Base-by-base conservation (phyloP, 306 rosid species). In the Citrullus colocynthis region DNA sequence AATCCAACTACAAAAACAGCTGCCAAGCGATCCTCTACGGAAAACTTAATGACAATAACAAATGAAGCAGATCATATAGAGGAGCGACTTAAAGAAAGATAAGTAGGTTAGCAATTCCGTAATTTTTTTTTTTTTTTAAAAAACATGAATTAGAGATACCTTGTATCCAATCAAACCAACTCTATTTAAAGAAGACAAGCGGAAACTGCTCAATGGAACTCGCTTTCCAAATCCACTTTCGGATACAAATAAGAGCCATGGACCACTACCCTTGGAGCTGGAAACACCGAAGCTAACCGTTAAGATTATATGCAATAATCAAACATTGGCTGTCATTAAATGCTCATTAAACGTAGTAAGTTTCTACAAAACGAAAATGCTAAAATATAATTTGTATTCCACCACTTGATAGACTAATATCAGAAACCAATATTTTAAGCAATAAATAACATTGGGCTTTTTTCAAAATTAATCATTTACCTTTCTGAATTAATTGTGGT, bases 1-100 rank as follows among this genome's bases (percentile, higher is more conserved):
- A 92, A 92, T 61, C 98, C 99, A 37, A 92, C 99, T 52, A 89
- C 96, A 82, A 95, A 95, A 76, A 95, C 99, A 4, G 99, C 97
- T 54, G 90, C 93, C 87, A 95, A 79, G 66, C 91, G 85, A 75
- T 95, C 99, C 87, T 95, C 93, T 5, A 84, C 85, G 21, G 98
- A 80, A 83, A 95, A 91, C 98, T 95, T 76, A 20, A 59, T 36
- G 71, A 28, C n/a, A 18, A 52, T 42, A 34, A 64, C 58, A 65
- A 39, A 74, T 69, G 62, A 76, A 61, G 18, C 57, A 86, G 28
- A 76, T 76, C 70, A 61, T 30, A 11, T 30, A 66, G 62, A 41
- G 61, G 39, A 66, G 56, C 37, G 80, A 3, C 69, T 28, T 48
- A 41, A 78, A 48, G 58, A 72, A 15, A 1, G 52, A 48, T 48